Percentiles rank a stretch among this genome's conserved stretches.
These are phyloP conservation scores for Gossypium australe DNA, from an alignment of 345 rosid species.

Conservation along the genomic window DNA sequence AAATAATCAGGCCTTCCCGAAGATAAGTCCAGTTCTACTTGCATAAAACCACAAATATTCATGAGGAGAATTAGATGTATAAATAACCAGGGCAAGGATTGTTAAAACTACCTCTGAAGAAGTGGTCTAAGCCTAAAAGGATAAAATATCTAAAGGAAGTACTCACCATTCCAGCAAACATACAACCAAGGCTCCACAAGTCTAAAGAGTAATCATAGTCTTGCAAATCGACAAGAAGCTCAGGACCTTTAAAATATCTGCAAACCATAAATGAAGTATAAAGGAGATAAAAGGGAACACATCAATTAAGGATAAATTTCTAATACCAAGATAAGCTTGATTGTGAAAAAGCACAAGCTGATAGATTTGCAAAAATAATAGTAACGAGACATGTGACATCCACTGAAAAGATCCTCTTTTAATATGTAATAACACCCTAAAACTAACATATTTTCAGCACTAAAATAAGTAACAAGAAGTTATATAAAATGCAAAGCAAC, in stretches of 20 bases:
- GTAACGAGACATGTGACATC: background rate
- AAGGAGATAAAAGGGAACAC: background rate
- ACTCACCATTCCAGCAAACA: constrained; percentile 98
- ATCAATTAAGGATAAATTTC: background rate
- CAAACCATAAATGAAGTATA: background rate
- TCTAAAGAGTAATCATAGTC: constrained; percentile 97
- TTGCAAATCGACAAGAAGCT: constrained; percentile 94
- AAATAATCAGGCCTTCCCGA: background rate
- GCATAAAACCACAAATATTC: constrained; percentile 20
- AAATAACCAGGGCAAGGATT: background rate
- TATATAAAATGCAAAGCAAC: background rate
- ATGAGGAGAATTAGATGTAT: constrained; percentile 11
- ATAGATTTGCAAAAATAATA: background rate
- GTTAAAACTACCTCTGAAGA: constrained; percentile 8
- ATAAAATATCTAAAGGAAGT: background rate
- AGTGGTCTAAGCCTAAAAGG: background rate
- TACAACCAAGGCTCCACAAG: constrained; percentile 98
- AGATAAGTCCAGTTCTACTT: constrained; percentile 13
- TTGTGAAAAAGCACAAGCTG: background rate
- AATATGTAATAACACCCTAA: background rate
- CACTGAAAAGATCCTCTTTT: background rate
- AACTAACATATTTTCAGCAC: background rate
- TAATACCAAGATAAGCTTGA: background rate
- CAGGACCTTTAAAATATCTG: constrained; percentile 98
- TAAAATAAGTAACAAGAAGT: background rate